These are phyloP conservation scores for Aspergillus piperis DNA, from an alignment of 2,329 filamentous ascomycete species.

Conservation along the genomic window DNA sequence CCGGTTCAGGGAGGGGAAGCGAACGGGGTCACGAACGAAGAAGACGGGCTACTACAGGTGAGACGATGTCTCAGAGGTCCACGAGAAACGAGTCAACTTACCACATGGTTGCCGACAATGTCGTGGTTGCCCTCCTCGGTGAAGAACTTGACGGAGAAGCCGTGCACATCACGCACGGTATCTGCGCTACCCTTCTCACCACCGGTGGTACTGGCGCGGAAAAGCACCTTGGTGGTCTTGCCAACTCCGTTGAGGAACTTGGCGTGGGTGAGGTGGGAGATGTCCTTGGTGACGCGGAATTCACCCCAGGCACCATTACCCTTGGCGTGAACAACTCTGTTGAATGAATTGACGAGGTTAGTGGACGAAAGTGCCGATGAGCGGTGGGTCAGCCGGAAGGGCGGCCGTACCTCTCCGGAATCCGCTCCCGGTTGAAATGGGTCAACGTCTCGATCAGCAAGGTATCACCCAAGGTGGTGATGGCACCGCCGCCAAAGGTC, in stretches of 20 bases:
- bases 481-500: constrained; percentile 8
- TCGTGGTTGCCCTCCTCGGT: constrained; percentile 10
- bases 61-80: neutral
- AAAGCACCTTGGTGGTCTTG: constrained; percentile 5
- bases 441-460: constrained; percentile 7
- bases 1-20: constrained; percentile 50
- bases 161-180: constrained; percentile 5
- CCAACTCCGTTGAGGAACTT: constrained; percentile 6
- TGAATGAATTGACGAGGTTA: neutral
- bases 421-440: constrained; percentile 9
- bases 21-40: constrained; percentile 48
- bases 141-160: constrained; percentile 9
- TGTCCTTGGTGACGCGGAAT: constrained; percentile 9
- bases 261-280: constrained; percentile 9
- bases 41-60: constrained; percentile 40
- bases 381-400: neutral
- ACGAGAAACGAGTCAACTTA: neutral
- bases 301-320: constrained; percentile 8
- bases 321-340: constrained; percentile 9
- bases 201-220: constrained; percentile 6
- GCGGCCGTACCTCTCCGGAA: constrained; percentile 3
- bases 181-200: constrained; percentile 4
- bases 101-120: constrained; percentile 7
- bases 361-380: neutral
- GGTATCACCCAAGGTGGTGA: constrained; percentile 9